These are phyloP conservation scores for Neonectria neomacrospora DNA, from an alignment of 2,329 filamentous ascomycete species.

Conservation along the genomic window DNA sequence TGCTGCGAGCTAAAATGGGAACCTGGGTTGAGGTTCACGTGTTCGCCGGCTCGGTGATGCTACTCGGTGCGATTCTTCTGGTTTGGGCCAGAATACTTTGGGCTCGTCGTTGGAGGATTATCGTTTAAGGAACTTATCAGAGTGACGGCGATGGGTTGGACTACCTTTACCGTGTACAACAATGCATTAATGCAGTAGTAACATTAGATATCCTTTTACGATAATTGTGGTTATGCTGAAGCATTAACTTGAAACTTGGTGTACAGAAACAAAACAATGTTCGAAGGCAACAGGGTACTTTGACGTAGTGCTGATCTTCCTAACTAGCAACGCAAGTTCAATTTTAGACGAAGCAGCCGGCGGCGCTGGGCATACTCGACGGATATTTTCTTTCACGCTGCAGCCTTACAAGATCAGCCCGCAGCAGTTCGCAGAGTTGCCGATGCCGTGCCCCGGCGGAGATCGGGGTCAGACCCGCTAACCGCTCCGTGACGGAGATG, in stretches of 20 bases:
- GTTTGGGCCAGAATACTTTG: not conserved
- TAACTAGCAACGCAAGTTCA: not conserved
- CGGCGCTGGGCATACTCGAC: not conserved
- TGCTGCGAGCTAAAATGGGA: not conserved
- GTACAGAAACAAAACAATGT: not conserved
- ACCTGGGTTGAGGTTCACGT: slow-evolving; percentile 5
- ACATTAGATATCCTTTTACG: not conserved
- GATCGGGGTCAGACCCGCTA: slow-evolving; percentile 3
- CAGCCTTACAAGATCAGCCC: not conserved
- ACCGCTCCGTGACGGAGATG: slow-evolving; percentile 11
- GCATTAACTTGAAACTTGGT: not conserved
- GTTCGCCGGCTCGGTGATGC: slow-evolving; percentile 7
- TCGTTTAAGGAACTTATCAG: not conserved
- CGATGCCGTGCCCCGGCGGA: slow-evolving; percentile 22
- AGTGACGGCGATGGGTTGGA: not conserved
- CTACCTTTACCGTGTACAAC: not conserved
- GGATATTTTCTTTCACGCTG: not conserved
- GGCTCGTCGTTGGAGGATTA: not conserved
- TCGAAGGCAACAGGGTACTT: not conserved
- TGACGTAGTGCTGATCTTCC: not conserved
- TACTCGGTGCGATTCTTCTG: not conserved
- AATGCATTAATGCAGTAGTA: not conserved
- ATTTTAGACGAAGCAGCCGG: not conserved
- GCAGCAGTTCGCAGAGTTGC: not conserved
- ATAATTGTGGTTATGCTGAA: not conserved